These are phyloP conservation scores for Ganoderma sinense DNA, from an alignment of 1,284 basidiomycete species.

Conservation along the genomic window DNA sequence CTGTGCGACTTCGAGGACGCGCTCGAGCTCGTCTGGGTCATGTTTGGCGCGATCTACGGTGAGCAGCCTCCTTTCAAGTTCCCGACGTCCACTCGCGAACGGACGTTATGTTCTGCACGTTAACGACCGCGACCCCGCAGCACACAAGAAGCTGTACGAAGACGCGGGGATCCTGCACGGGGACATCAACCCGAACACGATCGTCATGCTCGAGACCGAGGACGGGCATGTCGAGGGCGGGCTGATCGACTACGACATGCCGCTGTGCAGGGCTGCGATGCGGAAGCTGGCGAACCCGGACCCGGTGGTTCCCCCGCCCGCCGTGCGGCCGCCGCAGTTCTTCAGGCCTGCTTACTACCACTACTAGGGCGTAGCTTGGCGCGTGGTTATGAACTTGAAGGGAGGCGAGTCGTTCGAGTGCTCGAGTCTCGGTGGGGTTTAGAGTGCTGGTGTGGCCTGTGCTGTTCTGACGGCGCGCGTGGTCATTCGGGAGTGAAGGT, in stretches of 20 bases:
- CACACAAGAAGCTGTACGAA: conserved; percentile 6
- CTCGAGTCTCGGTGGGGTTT: not conserved
- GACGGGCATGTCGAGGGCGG: conserved; percentile 7
- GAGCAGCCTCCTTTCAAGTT: not conserved
- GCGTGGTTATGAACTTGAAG: not conserved
- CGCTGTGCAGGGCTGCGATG: conserved; percentile 7
- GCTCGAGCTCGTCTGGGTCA: not conserved
- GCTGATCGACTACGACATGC: conserved; percentile 16
- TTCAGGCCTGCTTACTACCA: not conserved
- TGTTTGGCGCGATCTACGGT: not conserved
- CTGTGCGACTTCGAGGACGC: not conserved
- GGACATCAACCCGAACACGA: conserved; percentile 20
- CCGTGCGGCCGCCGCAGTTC: not conserved
- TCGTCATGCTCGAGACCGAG: conserved; percentile 15
- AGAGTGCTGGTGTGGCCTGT: no score
- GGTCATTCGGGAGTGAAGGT: no score
- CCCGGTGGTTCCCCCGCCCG: not conserved
- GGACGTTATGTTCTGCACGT: no score
- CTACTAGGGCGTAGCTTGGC: not conserved
- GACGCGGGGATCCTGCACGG: conserved; percentile 12
- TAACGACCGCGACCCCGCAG: not conserved
- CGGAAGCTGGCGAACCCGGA: not conserved
- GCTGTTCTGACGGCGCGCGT: not conserved
- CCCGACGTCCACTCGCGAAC: not conserved
- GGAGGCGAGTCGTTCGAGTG: not conserved